Base-by-base conservation (phyloP, 2,329 filamentous ascomycete species). In the Colletotrichum noveboracense region DNA sequence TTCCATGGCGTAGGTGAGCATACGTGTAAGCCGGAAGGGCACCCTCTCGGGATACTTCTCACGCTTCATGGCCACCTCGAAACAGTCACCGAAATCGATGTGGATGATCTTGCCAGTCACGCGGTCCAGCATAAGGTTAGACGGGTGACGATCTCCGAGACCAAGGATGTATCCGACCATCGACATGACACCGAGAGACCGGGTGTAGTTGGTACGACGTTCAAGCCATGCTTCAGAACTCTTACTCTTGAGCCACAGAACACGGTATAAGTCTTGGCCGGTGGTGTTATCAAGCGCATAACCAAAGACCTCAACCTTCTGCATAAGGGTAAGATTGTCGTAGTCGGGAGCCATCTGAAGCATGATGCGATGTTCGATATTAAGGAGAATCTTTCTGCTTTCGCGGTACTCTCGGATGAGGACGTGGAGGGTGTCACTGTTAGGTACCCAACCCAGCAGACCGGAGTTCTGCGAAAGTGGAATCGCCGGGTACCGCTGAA, bases 141-240 rank as follows among this genome's bases (percentile, higher is more conserved):
- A 98, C 48, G 97, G 97, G 86, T 99, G 97, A 64, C 97, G 93
- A 86, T 99, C 97, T 70, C 97, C 97, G 16, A 99, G 89, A 76
- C 97, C 97, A 26, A 99, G 92, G 78, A 99, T 98, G 85, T 99
- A 99, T 78, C 97, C 97, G n/a, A 98, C 97, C 96, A 99, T 99
- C n/a, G 96, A 98, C 97, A 99, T 99, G 81, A 99, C 97, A 80
- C 95, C 97, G 3, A 99, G 89, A 2, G 96, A 98, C 74, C 97
- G 94, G 21, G 97, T 99, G 86, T 99, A 99, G 83, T 98, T 99
- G n/a, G 97, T 99, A 69, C 97, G 94, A 58, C 97, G 92, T 85
- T 98, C 97, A 38, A 99, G 92, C 97, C 97, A 99, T 3, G 96
- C 94, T 85, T 99, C 97, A 0, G 96, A 98, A 77, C 95, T 98